These are phyloP conservation scores for Atkinsonella texensis DNA, from an alignment of 2,329 filamentous ascomycete species.

Conservation along the genomic window DNA sequence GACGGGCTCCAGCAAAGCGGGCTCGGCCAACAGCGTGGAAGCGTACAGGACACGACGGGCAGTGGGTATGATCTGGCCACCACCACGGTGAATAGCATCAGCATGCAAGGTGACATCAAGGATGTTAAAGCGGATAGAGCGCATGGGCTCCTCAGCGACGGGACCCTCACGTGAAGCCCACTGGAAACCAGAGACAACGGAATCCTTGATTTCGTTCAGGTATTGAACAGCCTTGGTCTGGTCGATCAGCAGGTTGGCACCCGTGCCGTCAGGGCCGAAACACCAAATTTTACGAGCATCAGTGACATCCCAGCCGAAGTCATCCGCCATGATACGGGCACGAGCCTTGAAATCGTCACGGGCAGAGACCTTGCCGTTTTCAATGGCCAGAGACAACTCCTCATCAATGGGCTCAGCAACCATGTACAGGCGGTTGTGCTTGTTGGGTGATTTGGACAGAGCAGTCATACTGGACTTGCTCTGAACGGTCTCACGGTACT, in stretches of 20 bases:
- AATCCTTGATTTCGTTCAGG: constrained; percentile 99
- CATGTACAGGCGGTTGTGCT: constrained; percentile 99
- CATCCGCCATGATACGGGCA: constrained; percentile 90
- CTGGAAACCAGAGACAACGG: constrained; percentile 98
- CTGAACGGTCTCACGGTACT: constrained; percentile 94
- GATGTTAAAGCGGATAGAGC: constrained; percentile 94
- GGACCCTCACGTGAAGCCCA: constrained; percentile 98
- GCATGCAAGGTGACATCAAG: constrained; percentile 99
- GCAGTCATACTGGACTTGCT: constrained; percentile 84
- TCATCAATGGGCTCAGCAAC: constrained; percentile 81
- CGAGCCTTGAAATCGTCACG: constrained; percentile 99
- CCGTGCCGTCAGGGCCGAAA: constrained; percentile 95
- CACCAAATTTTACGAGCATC: constrained; percentile 99
- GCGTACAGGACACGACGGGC: constrained; percentile 96
- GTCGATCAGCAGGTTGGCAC: constrained; percentile 96
- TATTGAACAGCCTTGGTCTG: constrained; percentile 99
- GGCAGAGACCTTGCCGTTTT: constrained; percentile 80
- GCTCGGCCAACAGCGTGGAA: constrained; percentile 78
- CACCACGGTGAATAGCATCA: constrained; percentile 99
- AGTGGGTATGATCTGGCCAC: constrained; percentile 97
- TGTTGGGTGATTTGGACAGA: constrained; percentile 99
- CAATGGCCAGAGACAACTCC: constrained; percentile 84
- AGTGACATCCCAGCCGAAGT: constrained; percentile 98
- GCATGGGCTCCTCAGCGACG: constrained; percentile 96
- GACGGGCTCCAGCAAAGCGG: constrained; percentile 88